phyloP scores from a whole-genome alignment of 176 grass and related monocot species.

The Ampelocalamus luodianensis region DNA sequence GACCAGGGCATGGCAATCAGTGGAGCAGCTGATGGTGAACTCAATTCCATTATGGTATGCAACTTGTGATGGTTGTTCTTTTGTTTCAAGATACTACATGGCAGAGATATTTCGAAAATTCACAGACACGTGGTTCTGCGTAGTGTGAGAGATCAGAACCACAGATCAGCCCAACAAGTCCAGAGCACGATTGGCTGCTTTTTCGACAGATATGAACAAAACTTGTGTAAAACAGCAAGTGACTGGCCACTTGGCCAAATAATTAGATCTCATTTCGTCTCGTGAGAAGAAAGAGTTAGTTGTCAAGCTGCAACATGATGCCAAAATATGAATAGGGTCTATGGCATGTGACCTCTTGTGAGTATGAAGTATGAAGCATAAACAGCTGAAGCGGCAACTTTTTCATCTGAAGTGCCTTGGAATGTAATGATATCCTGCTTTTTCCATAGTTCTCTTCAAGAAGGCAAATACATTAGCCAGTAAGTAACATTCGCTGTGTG shows the following conservation, averaged over 20 bases:
- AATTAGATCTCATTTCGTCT: slow-evolving; percentile 32
- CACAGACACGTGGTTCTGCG: not conserved
- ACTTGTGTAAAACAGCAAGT: slow-evolving; percentile 14
- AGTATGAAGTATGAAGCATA: slow-evolving; percentile 36
- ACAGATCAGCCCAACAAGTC: slow-evolving; percentile 6
- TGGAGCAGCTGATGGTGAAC: slow-evolving; percentile 65
- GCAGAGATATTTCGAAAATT: not conserved
- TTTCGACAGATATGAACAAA: slow-evolving; percentile 20
- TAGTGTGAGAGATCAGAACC: slow-evolving; percentile 3
- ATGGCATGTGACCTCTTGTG: slow-evolving; percentile 43
- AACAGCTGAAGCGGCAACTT: slow-evolving; percentile 14
- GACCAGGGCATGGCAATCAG: slow-evolving; percentile 63
- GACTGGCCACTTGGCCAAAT: slow-evolving; percentile 41
- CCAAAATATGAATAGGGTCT: slow-evolving; percentile 45
- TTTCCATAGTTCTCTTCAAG: slow-evolving; percentile 29
- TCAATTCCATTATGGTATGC: slow-evolving; percentile 74
- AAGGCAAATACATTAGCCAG: slow-evolving; percentile 31
- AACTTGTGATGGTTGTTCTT: slow-evolving; percentile 34
- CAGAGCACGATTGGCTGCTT: not conserved
- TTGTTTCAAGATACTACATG: slow-evolving; percentile 3
- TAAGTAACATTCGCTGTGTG: slow-evolving; percentile 34
- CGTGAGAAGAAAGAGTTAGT: not conserved
- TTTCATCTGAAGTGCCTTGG: slow-evolving; percentile 51
- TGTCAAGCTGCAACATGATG: slow-evolving; percentile 31
- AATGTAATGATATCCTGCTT: slow-evolving; percentile 45